Conservation (phyloP, 768 basidiomycete species). For the Termitomyces sp. region DNA sequence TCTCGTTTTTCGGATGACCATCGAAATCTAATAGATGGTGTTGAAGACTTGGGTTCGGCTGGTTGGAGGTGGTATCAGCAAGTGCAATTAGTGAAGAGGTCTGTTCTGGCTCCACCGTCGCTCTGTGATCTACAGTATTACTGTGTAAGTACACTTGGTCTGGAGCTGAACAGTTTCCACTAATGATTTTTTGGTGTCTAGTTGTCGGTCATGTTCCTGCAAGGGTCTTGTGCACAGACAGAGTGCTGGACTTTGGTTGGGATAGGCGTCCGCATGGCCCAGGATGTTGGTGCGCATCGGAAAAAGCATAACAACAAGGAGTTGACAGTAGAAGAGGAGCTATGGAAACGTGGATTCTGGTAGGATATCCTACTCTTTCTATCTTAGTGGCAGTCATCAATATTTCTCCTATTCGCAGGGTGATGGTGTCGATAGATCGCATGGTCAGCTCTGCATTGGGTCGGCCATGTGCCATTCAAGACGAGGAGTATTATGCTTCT, state of each 20-base stretch:
- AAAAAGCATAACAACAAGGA: conserved; percentile 26
- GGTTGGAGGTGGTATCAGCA: conserved; percentile 74
- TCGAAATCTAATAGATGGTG: conserved; percentile 44
- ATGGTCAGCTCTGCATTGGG: conserved; percentile 56
- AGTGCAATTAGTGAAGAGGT: conserved; percentile 62
- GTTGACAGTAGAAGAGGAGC: conserved; percentile 59
- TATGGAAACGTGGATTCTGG: conserved; percentile 76
- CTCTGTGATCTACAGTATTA: conserved; percentile 77
- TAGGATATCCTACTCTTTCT: conserved; percentile 19
- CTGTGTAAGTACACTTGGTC: conserved; percentile 35
- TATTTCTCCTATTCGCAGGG: conserved; percentile 35
- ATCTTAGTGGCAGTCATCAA: conserved; percentile 13
- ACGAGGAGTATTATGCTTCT: conserved; percentile 63
- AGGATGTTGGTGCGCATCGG: conserved; percentile 79
- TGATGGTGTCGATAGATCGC: conserved; percentile 53
- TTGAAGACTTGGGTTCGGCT: conserved; percentile 39
- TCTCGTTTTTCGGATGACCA: conserved; percentile 59
- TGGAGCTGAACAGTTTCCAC: not conserved
- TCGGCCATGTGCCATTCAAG: conserved; percentile 74
- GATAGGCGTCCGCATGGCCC: conserved; percentile 69
- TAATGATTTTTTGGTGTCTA: conserved; percentile 19
- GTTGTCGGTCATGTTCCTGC: conserved; percentile 55
- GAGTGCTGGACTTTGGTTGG: conserved; percentile 71
- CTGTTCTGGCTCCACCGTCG: conserved; percentile 60
- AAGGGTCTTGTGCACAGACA: conserved; percentile 59